A percentile compares a stretch with the other conserved stretches of the same genome.
Conservation (phyloP, 2,329 filamentous ascomycete species). For the Ophiognomonia clavigignenti-juglandacearum region DNA sequence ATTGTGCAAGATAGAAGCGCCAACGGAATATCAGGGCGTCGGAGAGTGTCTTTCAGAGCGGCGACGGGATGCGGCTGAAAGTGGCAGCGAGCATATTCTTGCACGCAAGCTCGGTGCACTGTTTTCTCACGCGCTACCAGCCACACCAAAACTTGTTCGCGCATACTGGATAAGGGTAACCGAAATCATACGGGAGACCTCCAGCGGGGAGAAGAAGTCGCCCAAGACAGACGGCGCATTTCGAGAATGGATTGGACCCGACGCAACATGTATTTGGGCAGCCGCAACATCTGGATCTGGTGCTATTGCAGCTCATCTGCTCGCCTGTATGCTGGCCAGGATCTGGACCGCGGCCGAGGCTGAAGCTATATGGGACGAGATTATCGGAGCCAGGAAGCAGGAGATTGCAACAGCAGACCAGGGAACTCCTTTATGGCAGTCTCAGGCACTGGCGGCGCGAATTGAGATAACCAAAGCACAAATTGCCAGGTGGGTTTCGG, state of each 20-base stretch:
- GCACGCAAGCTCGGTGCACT: constrained; percentile 2
- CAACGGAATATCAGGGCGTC: not conserved
- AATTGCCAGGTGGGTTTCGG: constrained; percentile 32
- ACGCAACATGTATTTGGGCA: constrained; percentile 32
- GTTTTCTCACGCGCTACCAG: not conserved
- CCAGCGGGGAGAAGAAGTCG: too few species aligned
- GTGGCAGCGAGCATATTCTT: not conserved
- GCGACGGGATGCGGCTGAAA: not conserved
- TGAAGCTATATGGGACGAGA: constrained; percentile 24
- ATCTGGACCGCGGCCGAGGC: constrained; percentile 22
- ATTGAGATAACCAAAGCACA: constrained; percentile 23
- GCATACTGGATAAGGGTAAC: not conserved
- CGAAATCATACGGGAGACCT: not conserved
- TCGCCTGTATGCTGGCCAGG: constrained; percentile 27
- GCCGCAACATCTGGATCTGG: constrained; percentile 28
- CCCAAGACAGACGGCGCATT: too few species aligned
- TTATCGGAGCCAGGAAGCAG: constrained; percentile 18
- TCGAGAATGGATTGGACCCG: too few species aligned
- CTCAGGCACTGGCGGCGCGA: constrained; percentile 2
- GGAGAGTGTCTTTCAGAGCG: not conserved
- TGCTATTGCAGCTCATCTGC: constrained; percentile 26
- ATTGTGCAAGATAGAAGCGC: not conserved
- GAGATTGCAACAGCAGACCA: constrained; percentile 7
- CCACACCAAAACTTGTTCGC: not conserved
- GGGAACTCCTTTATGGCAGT: not conserved